Percentiles rank a stretch among this genome's conserved stretches.
phyloP scores from a whole-genome alignment of 1,139 yeast species.

The Pneumocystis wakefieldiae region DNA sequence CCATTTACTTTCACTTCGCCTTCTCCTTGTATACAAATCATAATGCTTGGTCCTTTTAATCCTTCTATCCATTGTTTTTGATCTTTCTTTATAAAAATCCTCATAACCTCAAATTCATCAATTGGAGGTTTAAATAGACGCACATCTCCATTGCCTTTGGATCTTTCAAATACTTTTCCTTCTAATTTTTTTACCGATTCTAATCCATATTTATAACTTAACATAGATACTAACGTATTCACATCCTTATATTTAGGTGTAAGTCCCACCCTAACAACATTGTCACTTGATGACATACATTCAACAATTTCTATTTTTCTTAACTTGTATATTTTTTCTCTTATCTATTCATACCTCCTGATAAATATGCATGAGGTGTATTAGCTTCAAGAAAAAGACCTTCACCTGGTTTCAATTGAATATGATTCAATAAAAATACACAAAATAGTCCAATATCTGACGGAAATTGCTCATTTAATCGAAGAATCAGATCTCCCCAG shows the following conservation, averaged over 20 bases:
- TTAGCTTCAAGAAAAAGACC: slow-evolving; percentile 94
- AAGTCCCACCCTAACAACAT: slow-evolving; percentile 95
- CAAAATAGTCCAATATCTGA: slow-evolving; percentile 89
- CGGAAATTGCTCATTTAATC: slow-evolving; percentile 80
- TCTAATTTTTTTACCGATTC: slow-evolving; percentile 89
- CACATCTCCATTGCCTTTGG: slow-evolving; percentile 36
- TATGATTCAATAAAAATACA: slow-evolving; percentile 80
- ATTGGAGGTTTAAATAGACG: slow-evolving; percentile 87
- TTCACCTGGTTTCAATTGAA: slow-evolving; percentile 71
- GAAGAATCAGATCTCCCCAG: slow-evolving; percentile 39
- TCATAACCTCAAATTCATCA: slow-evolving; percentile 84
- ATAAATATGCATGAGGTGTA: slow-evolving; percentile 94
- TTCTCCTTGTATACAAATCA: slow-evolving; percentile 67
- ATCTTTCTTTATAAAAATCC: slow-evolving; percentile 36
- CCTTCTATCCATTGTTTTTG: slow-evolving; percentile 38
- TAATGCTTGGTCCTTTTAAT: slow-evolving; percentile 74
- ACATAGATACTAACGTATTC: slow-evolving; percentile 69
- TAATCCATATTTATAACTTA: slow-evolving; percentile 77
- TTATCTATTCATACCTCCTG: slow-evolving; percentile 32
- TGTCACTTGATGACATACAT: slow-evolving; percentile 98
- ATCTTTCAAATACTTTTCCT: slow-evolving; percentile 50
- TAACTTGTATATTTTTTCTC: neutral
- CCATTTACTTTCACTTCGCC: slow-evolving; percentile 38
- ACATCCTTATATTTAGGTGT: slow-evolving; percentile 98
- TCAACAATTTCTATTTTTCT: slow-evolving; percentile 58